Evolutionary conservation across 1,139 yeast species (phyloP), one percentile per base, ranked within the genome.

Genomic region (Entelexis sorbosivorans): DNA sequence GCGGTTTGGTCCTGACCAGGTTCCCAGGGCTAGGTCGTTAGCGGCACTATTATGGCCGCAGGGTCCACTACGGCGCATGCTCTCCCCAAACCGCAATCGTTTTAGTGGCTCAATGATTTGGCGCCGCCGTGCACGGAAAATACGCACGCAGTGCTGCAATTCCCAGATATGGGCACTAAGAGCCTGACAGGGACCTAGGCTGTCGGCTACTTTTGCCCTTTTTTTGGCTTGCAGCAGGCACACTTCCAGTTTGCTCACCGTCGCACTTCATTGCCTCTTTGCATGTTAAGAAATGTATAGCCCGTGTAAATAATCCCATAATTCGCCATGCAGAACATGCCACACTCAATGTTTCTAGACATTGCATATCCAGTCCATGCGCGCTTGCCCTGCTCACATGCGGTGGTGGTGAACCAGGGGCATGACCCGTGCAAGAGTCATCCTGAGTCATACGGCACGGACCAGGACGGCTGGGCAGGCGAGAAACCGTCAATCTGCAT

Each of bases 81-180:
- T 7, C 26, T 36, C 14, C 40, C 40, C 40, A 36, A 36, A 36
- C 40, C 40, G 40, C 40, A 36, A 36, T 36, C 40, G 40, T 36
- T 19, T 36, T 34, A 36, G 8, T 20, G 28, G 6, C 2, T 36
- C 40, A 17, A 36, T 36, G 16, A 22, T 36, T 36, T 6, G 38
- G 40, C 19, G 40, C 40, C 28, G 28, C 19, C 28, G 10, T 3
- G 13, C 9, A 13, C 28, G 11, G 17, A 4, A n/a, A 22, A 22
- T 14, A 14, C 19, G 10, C 7, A 14, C 16, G 8, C 13, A 5
- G 11, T 13, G 17, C 3, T 8, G 16, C 3, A 19, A 11, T 22
- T 36, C 11, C 40, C 16, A 4, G 28, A 22, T 36, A 3, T 11
- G 28, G 40, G 16, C 40, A 11, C 17, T 28, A 13, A 22, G 14